Base-by-base conservation (phyloP, 2,329 filamentous ascomycete genomes). In the Cladosporium cucumerinum region DNA sequence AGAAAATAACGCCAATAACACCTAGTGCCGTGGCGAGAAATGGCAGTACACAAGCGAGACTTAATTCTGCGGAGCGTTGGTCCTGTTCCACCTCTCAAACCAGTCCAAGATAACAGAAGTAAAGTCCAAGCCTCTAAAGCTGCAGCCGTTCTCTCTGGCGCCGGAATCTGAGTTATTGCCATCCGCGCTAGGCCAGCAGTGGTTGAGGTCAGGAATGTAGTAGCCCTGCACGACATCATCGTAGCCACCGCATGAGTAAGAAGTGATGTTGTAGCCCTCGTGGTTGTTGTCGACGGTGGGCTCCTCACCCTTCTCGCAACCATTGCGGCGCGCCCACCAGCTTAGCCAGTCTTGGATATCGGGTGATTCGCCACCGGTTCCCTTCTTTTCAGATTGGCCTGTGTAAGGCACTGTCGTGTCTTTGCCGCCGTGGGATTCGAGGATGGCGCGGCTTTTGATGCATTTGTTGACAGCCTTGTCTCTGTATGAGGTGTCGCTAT, bases 381-480 rank as follows among this genome's bases (percentile, higher is more conserved):
- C 71, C 64, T 63, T 57, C 4, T 77, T 77, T 12, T 11, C 18
- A 14, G 48, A 28, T 23, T 74, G 76, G 43, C 79, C 79, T 1
- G 63, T 49, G 64, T 82, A 82, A 0, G 73, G 68, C 32, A 82
- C 82, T 0, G 75, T 77, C 3, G 67, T 68, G 66, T 83, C 81
- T 18, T 70, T 69, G 39, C 72, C 71, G 30, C 81, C 81, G 66
- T 84, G 81, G 14, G 79, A 76, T 58, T 82, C 80, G 55, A 82
- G 69, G 25, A 82, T 73, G 0, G 78, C 81, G 32, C 73, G 69
- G 49, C 69, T 70, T 28, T 73, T 72, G 48, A 64, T 66, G 69
- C 75, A 77, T 26, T 61, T 54, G 25, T 57, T 65, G 23, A 66
- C 59, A 16, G 60, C 48, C 18, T 62, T 55, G 60, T 62, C 48